phyloP scores from a whole-genome alignment of 2,329 filamentous ascomycete genomes.

The Sclerotinia spermophila region DNA sequence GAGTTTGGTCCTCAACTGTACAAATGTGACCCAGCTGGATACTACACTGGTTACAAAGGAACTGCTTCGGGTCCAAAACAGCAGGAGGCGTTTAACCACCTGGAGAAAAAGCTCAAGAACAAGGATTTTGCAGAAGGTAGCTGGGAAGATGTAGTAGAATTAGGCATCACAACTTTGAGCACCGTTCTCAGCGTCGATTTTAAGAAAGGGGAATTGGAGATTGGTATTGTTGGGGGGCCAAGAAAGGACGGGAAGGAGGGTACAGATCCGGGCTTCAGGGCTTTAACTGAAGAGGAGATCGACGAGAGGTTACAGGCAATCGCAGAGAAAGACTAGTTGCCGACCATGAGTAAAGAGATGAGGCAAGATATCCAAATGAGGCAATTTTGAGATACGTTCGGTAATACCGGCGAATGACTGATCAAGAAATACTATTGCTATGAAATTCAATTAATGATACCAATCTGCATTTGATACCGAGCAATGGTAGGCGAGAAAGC shows the following conservation, averaged over 20 bases:
- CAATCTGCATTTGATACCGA: constrained; percentile 28
- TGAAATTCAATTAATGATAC: constrained; percentile 18
- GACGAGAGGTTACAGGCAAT: constrained; percentile 97
- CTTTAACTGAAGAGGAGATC: constrained; percentile 94
- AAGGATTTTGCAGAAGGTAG: constrained; percentile 88
- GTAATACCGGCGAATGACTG: constrained; percentile 27
- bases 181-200: constrained; percentile 98
- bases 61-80: constrained; percentile 97
- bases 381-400: constrained; percentile 26
- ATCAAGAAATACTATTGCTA: constrained; percentile 7
- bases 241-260: constrained; percentile 78
- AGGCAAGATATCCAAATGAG: constrained; percentile 27
- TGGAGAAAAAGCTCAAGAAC: constrained; percentile 99
- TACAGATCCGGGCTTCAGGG: constrained; percentile 74
- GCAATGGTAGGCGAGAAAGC: constrained; percentile 24
- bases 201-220: constrained; percentile 98
- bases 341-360: constrained; percentile 14
- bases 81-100: constrained; percentile 95
- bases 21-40: constrained; percentile 97
- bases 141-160: constrained; percentile 97
- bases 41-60: constrained; percentile 98
- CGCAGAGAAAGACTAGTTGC: constrained; percentile 87
- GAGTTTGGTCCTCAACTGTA: constrained; percentile 92
- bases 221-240: constrained; percentile 93
- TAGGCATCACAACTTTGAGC: constrained; percentile 92